Evolutionary conservation across 305 asterid genomes (phyloP).

Genomic region (Fraxinus baroniana): DNA sequence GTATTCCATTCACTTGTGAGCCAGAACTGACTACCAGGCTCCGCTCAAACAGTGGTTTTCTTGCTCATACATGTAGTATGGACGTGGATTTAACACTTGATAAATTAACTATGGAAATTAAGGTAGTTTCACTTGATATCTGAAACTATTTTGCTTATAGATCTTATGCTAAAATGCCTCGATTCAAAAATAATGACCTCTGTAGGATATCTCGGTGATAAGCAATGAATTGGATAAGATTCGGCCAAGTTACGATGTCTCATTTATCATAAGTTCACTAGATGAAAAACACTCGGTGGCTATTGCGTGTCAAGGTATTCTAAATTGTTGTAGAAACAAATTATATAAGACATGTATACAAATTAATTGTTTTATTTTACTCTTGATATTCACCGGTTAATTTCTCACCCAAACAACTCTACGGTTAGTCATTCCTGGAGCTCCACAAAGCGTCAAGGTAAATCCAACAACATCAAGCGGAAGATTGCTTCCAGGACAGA

Average conservation of each 20-base stretch:
- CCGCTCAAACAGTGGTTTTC: conserved; percentile 17
- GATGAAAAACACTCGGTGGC: conserved; percentile 40
- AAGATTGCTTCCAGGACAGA: conserved; percentile 54
- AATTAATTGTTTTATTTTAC: not conserved
- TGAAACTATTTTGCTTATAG: not conserved
- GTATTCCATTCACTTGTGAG: conserved; percentile 30
- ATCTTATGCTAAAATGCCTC: conserved; percentile 12
- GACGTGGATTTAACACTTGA: conserved; percentile 28
- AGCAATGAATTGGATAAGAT: conserved; percentile 44
- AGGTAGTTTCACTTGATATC: conserved; percentile 36
- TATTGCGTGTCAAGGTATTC: conserved; percentile 51
- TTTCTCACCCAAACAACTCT: conserved; percentile 22
- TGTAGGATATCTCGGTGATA: conserved; percentile 41
- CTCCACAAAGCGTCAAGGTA: conserved; percentile 27
- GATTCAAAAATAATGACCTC: conserved; percentile 17
- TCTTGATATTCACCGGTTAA: conserved; percentile 3
- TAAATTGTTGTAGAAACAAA: not conserved
- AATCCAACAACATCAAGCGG: conserved; percentile 22
- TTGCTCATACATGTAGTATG: conserved; percentile 27
- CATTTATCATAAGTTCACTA: conserved; percentile 34
- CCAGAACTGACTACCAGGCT: conserved; percentile 40
- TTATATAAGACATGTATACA: not conserved
- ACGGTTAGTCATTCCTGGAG: conserved; percentile 55
- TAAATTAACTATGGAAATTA: conserved; percentile 32
- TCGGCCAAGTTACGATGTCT: conserved; percentile 54